Base-by-base conservation (phyloP, 2,329 filamentous ascomycete species). In the Aspergillus neotritici region DNA sequence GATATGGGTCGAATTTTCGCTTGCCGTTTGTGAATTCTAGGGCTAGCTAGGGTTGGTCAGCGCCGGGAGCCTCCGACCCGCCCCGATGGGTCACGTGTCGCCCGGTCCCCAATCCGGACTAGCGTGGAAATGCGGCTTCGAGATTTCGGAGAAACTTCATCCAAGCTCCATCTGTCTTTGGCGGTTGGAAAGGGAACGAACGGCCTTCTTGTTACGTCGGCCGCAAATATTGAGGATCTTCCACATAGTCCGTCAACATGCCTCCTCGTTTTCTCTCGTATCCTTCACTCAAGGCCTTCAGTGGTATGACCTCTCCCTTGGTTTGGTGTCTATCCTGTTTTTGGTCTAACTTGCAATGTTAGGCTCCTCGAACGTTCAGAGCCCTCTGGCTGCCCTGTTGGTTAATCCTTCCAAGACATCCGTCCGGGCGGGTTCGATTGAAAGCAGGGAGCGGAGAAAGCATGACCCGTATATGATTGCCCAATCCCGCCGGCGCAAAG, bases 401-500 rank as follows among this genome's bases (percentile, higher is more conserved):
- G 80, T 56, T 62, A 83, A 62, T 69, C 78, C 66, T 32, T 65
- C 60, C 41, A 64, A 63, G 36, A 58, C 57, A 41, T 74, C 76
- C 54, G 80, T 87, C 53, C 79, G 79, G 49, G 83, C 85, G 38
- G 80, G 83, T 15, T 79, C 80, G 31, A 69, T 70, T 40, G 75
- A 80, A 53, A 78, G 86, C 53, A 79, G 79, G 68, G 82, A 82
- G 63, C 77, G 79, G 47, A 75, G 78, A 50, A 78, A 78, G 47
- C 82, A 84, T 61, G 88, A 97, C 57, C 89, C 89, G 1, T 96
- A 94, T 63, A 76, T 83, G 47, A 79, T 85, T 67, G 84, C 84
- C 3, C 87, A 94, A 67, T 83, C 87, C 28, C 80, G 85, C 58
- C 87, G 89, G 63, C 83, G 87, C 49, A 94, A 91, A 67, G 81